Conservation (phyloP, 2,329 filamentous ascomycete species). For the Davidsoniella virescens region DNA sequence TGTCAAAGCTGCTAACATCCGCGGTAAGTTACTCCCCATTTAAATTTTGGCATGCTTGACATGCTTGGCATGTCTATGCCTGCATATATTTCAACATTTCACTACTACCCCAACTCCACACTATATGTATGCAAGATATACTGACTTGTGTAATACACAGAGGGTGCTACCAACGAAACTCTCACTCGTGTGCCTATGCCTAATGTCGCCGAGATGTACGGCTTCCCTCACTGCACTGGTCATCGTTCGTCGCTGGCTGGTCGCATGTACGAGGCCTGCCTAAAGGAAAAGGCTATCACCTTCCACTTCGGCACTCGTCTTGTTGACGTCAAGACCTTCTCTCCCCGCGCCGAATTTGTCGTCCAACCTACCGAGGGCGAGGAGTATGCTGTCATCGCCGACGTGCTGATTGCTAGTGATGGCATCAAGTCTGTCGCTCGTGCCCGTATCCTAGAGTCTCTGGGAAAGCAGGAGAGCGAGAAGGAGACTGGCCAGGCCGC, state of each 20-base stretch:
- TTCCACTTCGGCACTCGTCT: conserved; percentile 51
- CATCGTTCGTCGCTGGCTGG: conserved; percentile 58
- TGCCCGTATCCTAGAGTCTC: conserved; percentile 35
- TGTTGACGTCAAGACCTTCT: conserved; percentile 40
- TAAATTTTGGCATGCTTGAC: background rate
- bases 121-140: no score
- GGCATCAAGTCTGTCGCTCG: conserved; percentile 38
- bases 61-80: no score
- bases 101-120: background rate
- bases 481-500: conserved; percentile 60
- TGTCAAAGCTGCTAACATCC: conserved; percentile 55
- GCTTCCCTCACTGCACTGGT: conserved; percentile 64
- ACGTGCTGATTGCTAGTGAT: conserved; percentile 37
- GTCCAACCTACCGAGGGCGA: conserved; percentile 40
- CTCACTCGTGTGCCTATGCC: conserved; percentile 53
- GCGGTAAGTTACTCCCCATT: conserved; percentile 29
- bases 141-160: conserved; percentile 18
- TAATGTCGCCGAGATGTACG: conserved; percentile 51
- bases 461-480: conserved; percentile 36
- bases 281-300: conserved; percentile 41
- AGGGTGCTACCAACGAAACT: conserved; percentile 53
- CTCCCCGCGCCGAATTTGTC: conserved; percentile 42
- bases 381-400: conserved; percentile 35
- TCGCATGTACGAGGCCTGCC: conserved; percentile 54
- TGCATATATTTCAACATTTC: background rate